Conservation (phyloP, 805 yeast species). For the Metschnikowia henanensis region DNA sequence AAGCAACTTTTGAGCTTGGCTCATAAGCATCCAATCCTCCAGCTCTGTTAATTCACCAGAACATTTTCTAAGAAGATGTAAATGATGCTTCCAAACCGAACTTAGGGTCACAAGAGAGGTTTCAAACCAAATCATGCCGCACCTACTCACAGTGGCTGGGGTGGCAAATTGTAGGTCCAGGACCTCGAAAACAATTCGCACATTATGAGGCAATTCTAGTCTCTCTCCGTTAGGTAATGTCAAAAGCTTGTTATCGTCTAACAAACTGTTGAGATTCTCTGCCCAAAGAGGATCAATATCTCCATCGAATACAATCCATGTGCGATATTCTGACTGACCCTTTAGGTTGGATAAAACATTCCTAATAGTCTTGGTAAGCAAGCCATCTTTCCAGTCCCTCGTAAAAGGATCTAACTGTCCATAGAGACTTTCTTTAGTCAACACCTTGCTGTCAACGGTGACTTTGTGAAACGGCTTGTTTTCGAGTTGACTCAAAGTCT, state of each 20-base stretch:
- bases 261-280: slow-evolving; percentile 83
- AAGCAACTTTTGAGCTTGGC: slow-evolving; percentile 12
- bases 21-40: slow-evolving; percentile 3
- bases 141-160: slow-evolving; percentile 89
- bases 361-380: slow-evolving; percentile 69
- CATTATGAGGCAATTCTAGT: slow-evolving; percentile 59
- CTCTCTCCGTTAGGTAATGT: slow-evolving; percentile 93
- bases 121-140: slow-evolving; percentile 86
- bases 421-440: slow-evolving; percentile 62
- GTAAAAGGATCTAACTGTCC: slow-evolving; percentile 76
- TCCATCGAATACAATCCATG: slow-evolving; percentile 89
- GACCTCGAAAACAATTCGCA: slow-evolving; percentile 75
- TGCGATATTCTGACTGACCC: slow-evolving; percentile 54
- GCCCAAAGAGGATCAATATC: slow-evolving; percentile 95
- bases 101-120: slow-evolving; percentile 21
- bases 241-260: slow-evolving; percentile 81
- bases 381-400: slow-evolving; percentile 91
- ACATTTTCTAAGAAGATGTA: slow-evolving; percentile 8
- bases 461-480: slow-evolving; percentile 34
- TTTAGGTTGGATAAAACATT: slow-evolving; percentile 52
- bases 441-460: slow-evolving; percentile 72
- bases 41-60: not conserved
- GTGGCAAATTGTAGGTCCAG: slow-evolving; percentile 67
- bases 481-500: slow-evolving; percentile 39
- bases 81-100: slow-evolving; percentile 15